Evolutionary conservation across 768 basidiomycete genomes (phyloP).

Genomic region (Termitomyces eurrhizus): DNA sequence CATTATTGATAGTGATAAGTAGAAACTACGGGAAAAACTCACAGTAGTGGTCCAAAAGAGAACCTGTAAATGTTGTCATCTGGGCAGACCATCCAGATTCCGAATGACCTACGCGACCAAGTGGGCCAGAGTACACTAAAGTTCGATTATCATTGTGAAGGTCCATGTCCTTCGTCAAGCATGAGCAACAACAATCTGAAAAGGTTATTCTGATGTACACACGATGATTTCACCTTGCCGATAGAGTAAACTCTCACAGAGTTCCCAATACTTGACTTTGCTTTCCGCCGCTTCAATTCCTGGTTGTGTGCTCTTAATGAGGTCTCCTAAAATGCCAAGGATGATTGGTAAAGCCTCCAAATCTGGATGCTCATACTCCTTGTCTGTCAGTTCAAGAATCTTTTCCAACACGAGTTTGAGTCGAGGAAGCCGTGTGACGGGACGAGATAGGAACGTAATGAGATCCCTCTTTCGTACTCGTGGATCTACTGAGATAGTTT

Average conservation of each 20-base stretch:
- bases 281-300: constrained; percentile 89
- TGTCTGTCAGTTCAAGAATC: constrained; percentile 59
- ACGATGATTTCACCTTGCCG: constrained; percentile 83
- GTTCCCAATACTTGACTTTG: constrained; percentile 83
- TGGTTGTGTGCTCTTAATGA: constrained; percentile 82
- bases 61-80: constrained; percentile 66
- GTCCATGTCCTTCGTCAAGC: constrained; percentile 66
- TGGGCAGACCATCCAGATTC: constrained; percentile 73
- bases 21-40: constrained; percentile 20
- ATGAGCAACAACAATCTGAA: background rate
- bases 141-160: constrained; percentile 73
- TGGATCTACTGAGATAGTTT: constrained; percentile 57
- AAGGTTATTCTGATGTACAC: constrained; percentile 21
- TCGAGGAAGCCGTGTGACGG: constrained; percentile 85
- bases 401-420: constrained; percentile 72
- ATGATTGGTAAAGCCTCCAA: constrained; percentile 72
- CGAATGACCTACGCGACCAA: constrained; percentile 55
- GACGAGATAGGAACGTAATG: constrained; percentile 78
- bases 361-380: constrained; percentile 73
- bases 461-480: constrained; percentile 73
- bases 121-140: constrained; percentile 60
- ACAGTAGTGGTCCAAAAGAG: constrained; percentile 78
- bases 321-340: constrained; percentile 60
- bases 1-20: constrained; percentile 1
- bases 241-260: constrained; percentile 72